These are phyloP conservation scores for Krasilnikovozyma curviuscula DNA, from an alignment of 768 basidiomycete genomes.

Conservation along the genomic window DNA sequence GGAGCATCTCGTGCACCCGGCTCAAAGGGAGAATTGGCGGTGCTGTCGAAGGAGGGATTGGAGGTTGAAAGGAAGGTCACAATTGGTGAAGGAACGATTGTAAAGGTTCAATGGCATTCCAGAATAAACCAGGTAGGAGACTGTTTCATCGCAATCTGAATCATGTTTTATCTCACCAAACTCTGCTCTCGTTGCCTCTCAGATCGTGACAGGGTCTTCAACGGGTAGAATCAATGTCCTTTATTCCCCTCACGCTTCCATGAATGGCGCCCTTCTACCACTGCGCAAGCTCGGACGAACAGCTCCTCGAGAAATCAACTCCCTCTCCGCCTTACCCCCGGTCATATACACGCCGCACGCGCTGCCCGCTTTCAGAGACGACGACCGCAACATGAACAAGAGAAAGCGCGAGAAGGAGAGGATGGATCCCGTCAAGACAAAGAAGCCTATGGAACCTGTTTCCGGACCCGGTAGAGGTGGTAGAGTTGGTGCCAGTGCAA, in stretches of 20 bases:
- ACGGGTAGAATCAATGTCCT: constrained; percentile 73
- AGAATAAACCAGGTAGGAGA: constrained; percentile 81
- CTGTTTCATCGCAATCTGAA: background rate
- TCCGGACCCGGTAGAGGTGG: constrained; percentile 85
- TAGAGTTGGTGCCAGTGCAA: constrained; percentile 86
- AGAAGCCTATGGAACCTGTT: constrained; percentile 77
- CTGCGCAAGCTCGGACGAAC: constrained; percentile 69
- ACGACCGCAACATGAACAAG: constrained; percentile 44
- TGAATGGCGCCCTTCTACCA: constrained; percentile 79
- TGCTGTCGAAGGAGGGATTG: constrained; percentile 51
- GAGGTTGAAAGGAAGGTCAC: constrained; percentile 30
- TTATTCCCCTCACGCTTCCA: constrained; percentile 75
- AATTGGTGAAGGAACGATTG: constrained; percentile 36
- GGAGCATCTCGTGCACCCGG: too few relatives aligned
- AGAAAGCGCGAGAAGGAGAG: constrained; percentile 77
- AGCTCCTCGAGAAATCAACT: constrained; percentile 55
- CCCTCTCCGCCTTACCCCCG: constrained; percentile 55
- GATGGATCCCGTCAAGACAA: constrained; percentile 75
- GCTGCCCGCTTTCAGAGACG: constrained; percentile 77
- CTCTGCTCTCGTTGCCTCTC: background rate
- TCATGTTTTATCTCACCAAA: background rate
- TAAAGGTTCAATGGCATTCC: constrained; percentile 83
- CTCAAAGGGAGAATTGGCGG: constrained; percentile 48
- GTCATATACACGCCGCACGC: constrained; percentile 84
- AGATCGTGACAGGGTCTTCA: constrained; percentile 77